These are phyloP conservation scores for Pleurotus djamor DNA, from an alignment of 768 basidiomycete species.

Conservation along the genomic window DNA sequence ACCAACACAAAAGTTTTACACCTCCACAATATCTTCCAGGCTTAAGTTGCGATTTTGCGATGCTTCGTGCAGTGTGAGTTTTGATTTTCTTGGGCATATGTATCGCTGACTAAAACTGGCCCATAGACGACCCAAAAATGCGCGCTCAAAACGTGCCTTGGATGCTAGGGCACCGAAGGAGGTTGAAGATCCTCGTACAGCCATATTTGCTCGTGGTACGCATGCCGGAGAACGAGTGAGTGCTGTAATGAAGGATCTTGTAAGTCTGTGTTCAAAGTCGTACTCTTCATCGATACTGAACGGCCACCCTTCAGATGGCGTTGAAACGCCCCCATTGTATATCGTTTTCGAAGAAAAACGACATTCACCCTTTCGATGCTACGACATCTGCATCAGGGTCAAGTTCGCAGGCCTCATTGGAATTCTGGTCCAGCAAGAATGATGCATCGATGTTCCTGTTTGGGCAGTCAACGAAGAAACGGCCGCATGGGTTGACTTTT, in stretches of 20 bases:
- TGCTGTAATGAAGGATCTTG: constrained; percentile 85
- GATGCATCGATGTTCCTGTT: constrained; percentile 90
- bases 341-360: constrained; percentile 93
- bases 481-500: constrained; percentile 84
- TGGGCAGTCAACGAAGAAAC: constrained; percentile 92
- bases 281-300: neutral
- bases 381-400: constrained; percentile 25
- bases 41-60: neutral
- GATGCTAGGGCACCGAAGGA: constrained; percentile 88
- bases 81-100: neutral
- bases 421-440: constrained; percentile 94
- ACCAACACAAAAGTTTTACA: too few species aligned
- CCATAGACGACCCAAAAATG: constrained; percentile 86
- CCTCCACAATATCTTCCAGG: too few species aligned
- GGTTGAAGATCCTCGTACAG: constrained; percentile 83
- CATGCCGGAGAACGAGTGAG: constrained; percentile 82
- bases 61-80: constrained; percentile 16
- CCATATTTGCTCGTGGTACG: constrained; percentile 88
- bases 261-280: constrained; percentile 31
- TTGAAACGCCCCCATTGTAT: constrained; percentile 91
- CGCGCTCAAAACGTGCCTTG: constrained; percentile 87
- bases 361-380: constrained; percentile 88
- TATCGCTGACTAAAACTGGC: neutral
- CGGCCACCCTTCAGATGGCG: constrained; percentile 64
- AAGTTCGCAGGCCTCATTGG: constrained; percentile 56